These are phyloP conservation scores for Rhododendron kiyosumense DNA, from an alignment of 148 eudicot species.

Conservation along the genomic window DNA sequence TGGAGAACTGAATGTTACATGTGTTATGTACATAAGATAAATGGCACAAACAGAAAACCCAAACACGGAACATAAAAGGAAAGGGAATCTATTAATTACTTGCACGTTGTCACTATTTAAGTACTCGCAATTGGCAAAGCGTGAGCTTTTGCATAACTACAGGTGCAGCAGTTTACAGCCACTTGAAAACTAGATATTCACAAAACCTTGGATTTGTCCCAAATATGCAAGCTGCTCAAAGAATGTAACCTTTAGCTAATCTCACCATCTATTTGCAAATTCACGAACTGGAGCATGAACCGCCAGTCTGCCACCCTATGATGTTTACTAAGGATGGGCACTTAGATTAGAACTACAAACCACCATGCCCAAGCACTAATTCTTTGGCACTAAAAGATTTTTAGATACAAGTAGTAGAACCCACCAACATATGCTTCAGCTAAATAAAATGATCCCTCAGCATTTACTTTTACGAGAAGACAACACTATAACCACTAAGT, in stretches of 20 bases:
- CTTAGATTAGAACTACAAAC: not conserved
- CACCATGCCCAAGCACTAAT: not conserved
- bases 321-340: not conserved
- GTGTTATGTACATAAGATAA: not conserved
- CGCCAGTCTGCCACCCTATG: not conserved
- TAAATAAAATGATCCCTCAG: not conserved
- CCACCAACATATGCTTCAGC: not conserved
- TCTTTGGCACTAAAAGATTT: not conserved
- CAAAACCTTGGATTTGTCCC: not conserved
- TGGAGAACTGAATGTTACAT: not conserved
- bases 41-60: not conserved
- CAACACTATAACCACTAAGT: not conserved
- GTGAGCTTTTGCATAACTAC: not conserved
- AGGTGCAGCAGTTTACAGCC: not conserved
- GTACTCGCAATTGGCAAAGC: not conserved
- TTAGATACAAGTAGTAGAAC: not conserved
- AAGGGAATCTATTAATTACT: not conserved
- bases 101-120: not conserved
- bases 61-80: not conserved
- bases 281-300: not conserved
- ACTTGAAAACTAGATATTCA: not conserved
- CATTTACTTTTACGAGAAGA: too few relatives aligned
- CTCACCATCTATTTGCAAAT: not conserved
- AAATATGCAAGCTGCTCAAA: not conserved
- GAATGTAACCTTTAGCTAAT: not conserved